These are phyloP conservation scores for Solanum arcanum DNA, from an alignment of 257 asterid genomes.

Conservation along the genomic window DNA sequence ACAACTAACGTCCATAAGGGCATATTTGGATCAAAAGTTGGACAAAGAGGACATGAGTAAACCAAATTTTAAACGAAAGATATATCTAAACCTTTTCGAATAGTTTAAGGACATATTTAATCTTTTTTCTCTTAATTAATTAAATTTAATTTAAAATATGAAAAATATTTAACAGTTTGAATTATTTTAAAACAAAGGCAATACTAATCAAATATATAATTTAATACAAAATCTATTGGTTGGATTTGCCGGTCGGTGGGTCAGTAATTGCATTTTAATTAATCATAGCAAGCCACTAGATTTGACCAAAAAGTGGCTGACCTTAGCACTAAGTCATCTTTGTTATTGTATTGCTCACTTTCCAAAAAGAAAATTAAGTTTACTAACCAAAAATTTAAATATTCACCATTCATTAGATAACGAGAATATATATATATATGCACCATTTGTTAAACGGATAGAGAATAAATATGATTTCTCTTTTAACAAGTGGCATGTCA, in stretches of 20 bases:
- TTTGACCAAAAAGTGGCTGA: neutral
- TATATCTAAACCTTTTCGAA: no score
- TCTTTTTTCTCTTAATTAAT: no score
- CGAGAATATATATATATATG: neutral
- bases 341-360: neutral
- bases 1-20: accelerated
- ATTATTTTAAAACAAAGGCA: no score
- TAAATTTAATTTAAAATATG: no score
- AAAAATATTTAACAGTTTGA: neutral
- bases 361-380: neutral
- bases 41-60: no score
- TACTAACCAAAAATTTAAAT: no score
- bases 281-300: neutral
- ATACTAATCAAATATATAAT: neutral
- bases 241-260: neutral
- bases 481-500: neutral
- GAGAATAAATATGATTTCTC: neutral
- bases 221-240: neutral
- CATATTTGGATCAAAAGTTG: no score
- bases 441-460: neutral
- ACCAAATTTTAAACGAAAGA: accelerated
- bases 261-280: neutral
- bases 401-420: neutral
- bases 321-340: neutral
- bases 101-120: no score